Evolutionary conservation across 768 basidiomycete genomes (phyloP).

Genomic region (Mycena latifolia): DNA sequence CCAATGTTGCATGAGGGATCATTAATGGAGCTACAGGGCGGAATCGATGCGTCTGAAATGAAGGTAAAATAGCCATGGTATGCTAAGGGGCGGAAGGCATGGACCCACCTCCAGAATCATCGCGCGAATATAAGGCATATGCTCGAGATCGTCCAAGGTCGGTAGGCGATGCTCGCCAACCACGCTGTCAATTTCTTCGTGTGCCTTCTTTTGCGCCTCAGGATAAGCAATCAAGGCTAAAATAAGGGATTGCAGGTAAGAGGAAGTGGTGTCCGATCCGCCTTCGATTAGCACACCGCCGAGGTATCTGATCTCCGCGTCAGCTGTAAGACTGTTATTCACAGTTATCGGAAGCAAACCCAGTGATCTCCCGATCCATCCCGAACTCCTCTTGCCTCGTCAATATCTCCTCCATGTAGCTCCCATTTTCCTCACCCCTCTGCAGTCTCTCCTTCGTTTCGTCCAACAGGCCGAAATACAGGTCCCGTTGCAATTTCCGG

Average conservation of each 20-base stretch:
- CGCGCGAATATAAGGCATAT: constrained; percentile 43
- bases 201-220: constrained; percentile 40
- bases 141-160: constrained; percentile 35
- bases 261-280: constrained; percentile 45
- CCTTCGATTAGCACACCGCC: constrained; percentile 47
- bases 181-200: constrained; percentile 43
- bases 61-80: neutral
- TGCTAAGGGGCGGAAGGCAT: neutral
- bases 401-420: constrained; percentile 49
- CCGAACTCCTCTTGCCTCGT: constrained; percentile 23
- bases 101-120: constrained; percentile 37
- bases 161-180: constrained; percentile 41
- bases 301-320: constrained; percentile 40
- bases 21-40: constrained; percentile 15
- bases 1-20: constrained; percentile 14
- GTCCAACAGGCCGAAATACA: constrained; percentile 46
- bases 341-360: neutral
- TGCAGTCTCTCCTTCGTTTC: constrained; percentile 41
- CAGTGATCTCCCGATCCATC: constrained; percentile 21
- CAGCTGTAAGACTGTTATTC: neutral
- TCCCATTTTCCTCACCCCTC: constrained; percentile 42
- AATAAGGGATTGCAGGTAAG: constrained; percentile 40
- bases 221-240: constrained; percentile 43
- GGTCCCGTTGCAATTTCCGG: constrained; percentile 39
- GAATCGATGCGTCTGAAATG: constrained; percentile 22